phyloP scores from a whole-genome alignment of 2,329 filamentous ascomycete species.

The Ceratocystis lukuohia region DNA sequence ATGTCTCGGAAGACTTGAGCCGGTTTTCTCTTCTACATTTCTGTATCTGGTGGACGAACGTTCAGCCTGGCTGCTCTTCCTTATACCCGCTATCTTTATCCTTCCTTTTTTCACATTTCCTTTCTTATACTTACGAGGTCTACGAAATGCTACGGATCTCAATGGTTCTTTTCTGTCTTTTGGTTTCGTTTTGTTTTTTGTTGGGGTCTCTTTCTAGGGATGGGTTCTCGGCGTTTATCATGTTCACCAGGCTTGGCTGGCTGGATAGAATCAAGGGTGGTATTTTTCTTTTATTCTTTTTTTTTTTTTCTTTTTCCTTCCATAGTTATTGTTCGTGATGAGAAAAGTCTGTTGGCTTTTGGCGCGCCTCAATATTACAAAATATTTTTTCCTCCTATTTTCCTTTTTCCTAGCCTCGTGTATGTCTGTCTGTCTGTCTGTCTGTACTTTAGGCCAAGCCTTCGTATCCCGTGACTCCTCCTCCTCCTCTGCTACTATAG shows the following conservation, averaged over 20 bases:
- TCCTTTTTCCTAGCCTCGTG: background rate
- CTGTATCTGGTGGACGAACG: slow-evolving; percentile 8
- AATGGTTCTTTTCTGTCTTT: slow-evolving; percentile 4
- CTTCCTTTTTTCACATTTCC: slow-evolving; percentile 23
- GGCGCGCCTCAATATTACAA: background rate
- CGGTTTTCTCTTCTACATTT: background rate
- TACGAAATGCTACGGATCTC: slow-evolving; percentile 10
- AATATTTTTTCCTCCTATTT: background rate
- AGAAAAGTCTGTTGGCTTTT: slow-evolving; percentile 6
- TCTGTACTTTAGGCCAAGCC: background rate
- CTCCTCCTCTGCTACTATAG: background rate
- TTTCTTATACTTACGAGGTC: slow-evolving; percentile 16
- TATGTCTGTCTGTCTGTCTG: background rate
- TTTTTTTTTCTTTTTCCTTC: too few species aligned
- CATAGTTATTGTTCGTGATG: background rate
- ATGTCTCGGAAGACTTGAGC: slow-evolving; percentile 6
- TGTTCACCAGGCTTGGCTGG: slow-evolving; percentile 11
- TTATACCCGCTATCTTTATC: slow-evolving; percentile 23
- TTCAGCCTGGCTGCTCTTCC: slow-evolving; percentile 21
- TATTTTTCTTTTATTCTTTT: background rate
- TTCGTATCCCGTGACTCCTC: background rate
- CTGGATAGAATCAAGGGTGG: background rate
- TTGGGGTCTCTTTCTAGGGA: slow-evolving; percentile 22
- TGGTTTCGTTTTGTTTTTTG: slow-evolving; percentile 18
- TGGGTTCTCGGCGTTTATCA: slow-evolving; percentile 5